Percentiles rank a stretch among this genome's conserved stretches.
These are phyloP conservation scores for Salisapilia sapeloensis DNA, from an alignment of 352 stramenopile genomes.

Conservation along the genomic window DNA sequence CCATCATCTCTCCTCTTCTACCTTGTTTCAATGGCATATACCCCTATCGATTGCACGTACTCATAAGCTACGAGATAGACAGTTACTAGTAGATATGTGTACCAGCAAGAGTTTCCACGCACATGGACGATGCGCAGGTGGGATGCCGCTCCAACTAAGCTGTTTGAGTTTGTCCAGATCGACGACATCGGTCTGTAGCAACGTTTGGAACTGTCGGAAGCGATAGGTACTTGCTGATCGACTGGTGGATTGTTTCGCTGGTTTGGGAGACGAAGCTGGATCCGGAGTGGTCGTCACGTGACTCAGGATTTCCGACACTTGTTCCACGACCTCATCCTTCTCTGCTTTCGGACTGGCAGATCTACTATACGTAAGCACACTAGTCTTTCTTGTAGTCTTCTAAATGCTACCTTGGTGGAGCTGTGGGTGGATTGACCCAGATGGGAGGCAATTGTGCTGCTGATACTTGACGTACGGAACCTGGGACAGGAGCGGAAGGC, in stretches of 20 bases:
- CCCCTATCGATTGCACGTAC: constrained; percentile 15
- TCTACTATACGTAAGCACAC: too few relatives aligned
- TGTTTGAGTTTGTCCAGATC: constrained; percentile 82
- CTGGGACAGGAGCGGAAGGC: constrained; percentile 27
- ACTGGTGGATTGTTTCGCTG: too few relatives aligned
- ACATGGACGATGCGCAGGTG: constrained; percentile 62
- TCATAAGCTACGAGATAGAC: not conserved
- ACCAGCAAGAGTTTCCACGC: constrained; percentile 95
- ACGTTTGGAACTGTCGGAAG: constrained; percentile 48
- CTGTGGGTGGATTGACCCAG: constrained; percentile 45
- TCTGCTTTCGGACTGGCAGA: constrained; percentile 3
- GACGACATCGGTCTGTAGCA: constrained; percentile 62
- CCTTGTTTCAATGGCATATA: constrained; percentile 94
- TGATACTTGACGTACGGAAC: constrained; percentile 56
- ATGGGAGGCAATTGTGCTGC: constrained; percentile 56
- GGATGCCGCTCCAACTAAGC: constrained; percentile 86
- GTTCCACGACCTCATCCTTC: constrained; percentile 8
- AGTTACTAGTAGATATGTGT: constrained; percentile 2
- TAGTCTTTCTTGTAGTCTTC: too few relatives aligned
- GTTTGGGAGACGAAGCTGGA: constrained; percentile 1
- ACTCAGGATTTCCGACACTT: constrained; percentile 5
- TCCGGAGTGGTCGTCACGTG: not conserved
- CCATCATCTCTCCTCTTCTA: constrained; percentile 79
- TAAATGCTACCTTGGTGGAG: constrained; percentile 30
- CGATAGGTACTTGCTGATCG: constrained; percentile 45